These are phyloP conservation scores for Pichia californica DNA, from an alignment of 805 yeast species.

Conservation along the genomic window DNA sequence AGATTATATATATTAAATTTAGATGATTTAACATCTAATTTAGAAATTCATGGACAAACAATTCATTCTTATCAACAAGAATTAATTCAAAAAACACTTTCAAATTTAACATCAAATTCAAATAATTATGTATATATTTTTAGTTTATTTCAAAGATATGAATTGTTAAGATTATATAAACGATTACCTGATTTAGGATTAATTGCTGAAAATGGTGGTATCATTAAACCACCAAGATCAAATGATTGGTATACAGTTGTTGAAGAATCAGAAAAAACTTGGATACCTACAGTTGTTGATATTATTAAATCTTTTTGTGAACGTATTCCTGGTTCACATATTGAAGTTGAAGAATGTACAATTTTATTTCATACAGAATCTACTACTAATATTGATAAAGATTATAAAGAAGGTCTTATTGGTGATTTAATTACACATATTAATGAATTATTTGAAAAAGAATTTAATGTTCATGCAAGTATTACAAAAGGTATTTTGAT, in stretches of 20 bases:
- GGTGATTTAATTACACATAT: slow-evolving; percentile 85
- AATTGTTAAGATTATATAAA: slow-evolving; percentile 61
- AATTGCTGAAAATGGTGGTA: slow-evolving; percentile 89
- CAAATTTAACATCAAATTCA: slow-evolving; percentile 52
- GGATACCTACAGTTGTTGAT: slow-evolving; percentile 54
- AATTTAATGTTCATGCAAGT: slow-evolving; percentile 65
- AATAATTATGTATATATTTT: slow-evolving; percentile 65
- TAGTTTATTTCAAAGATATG: slow-evolving; percentile 56
- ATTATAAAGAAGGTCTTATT: slow-evolving; percentile 58
- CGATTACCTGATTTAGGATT: slow-evolving; percentile 68
- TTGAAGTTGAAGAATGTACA: slow-evolving; percentile 69
- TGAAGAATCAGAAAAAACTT: slow-evolving; percentile 45
- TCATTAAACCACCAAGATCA: slow-evolving; percentile 47
- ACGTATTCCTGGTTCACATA: slow-evolving; percentile 71
- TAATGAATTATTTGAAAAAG: slow-evolving; percentile 62
- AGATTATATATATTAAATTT: slow-evolving; percentile 47
- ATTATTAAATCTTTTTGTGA: slow-evolving; percentile 59
- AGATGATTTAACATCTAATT: slow-evolving; percentile 36
- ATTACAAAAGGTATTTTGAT: slow-evolving; percentile 62
- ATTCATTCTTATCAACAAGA: slow-evolving; percentile 54
- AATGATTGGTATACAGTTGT: slow-evolving; percentile 58
- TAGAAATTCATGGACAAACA: slow-evolving; percentile 29
- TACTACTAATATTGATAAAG: slow-evolving; percentile 52
- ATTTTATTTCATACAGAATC: slow-evolving; percentile 70
- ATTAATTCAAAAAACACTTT: slow-evolving; percentile 49